phyloP scores from a whole-genome alignment of 495 filamentous ascomycete species.

The Aspergillus carlsbadensis region DNA sequence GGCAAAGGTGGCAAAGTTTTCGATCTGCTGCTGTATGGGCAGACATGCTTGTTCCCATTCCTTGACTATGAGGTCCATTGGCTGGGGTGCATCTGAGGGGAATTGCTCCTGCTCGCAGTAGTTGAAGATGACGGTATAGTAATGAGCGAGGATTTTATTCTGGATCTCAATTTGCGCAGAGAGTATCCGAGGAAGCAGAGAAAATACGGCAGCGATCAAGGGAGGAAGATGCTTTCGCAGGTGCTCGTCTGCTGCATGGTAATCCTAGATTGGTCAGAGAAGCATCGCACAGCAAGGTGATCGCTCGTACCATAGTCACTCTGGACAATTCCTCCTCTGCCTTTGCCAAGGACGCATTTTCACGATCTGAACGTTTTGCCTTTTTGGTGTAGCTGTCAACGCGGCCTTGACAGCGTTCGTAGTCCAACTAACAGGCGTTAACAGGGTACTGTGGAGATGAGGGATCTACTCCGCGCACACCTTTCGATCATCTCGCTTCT shows the following conservation, averaged over 20 bases:
- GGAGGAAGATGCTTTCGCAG: slow-evolving; percentile 73
- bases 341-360: slow-evolving; percentile 73
- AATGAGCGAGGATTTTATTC: slow-evolving; percentile 76
- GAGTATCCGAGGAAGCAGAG: slow-evolving; percentile 76
- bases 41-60: slow-evolving; percentile 67
- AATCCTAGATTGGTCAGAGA: slow-evolving; percentile 56
- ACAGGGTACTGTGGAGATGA: background rate
- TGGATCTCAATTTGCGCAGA: slow-evolving; percentile 75
- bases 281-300: background rate
- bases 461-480: slow-evolving; percentile 35
- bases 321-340: slow-evolving; percentile 72
- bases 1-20: slow-evolving; percentile 67
- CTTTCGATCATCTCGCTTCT: slow-evolving; percentile 87
- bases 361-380: slow-evolving; percentile 67
- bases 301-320: slow-evolving; percentile 60
- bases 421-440: slow-evolving; percentile 57
- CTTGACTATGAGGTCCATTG: slow-evolving; percentile 66
- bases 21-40: slow-evolving; percentile 66
- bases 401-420: slow-evolving; percentile 74
- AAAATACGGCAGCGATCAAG: slow-evolving; percentile 70
- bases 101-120: slow-evolving; percentile 73
- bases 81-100: slow-evolving; percentile 66
- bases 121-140: slow-evolving; percentile 79
- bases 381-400: slow-evolving; percentile 73
- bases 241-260: slow-evolving; percentile 77